Evolutionary conservation across 2,329 filamentous ascomycete species (phyloP), one percentile per base, ranked within the genome.

Genomic region (Ophiostoma tasmaniense): DNA sequence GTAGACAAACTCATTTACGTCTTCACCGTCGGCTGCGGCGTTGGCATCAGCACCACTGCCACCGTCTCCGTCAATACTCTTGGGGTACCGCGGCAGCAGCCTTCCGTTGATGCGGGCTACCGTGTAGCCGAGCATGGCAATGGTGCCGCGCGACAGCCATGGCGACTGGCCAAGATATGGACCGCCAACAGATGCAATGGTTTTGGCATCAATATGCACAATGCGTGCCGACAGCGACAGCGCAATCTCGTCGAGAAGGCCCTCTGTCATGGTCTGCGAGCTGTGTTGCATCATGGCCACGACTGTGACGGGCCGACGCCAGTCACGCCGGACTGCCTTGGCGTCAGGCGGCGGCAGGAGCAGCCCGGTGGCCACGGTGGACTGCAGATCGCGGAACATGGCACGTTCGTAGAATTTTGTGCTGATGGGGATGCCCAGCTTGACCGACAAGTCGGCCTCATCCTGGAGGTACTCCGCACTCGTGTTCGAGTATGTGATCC

Each of bases 151-250:
- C 3, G 79, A 79, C 77, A 79, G 81, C 70, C 85, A 75, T 7
- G 76, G 74, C 8, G 79, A 82, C 74, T 90, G 87, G 4, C 89
- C 89, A 11, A 93, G 78, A 73, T 93, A 92, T 61, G 86, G 83
- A 2, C 89, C 89, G 0, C 89, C 83, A 33, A 95, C 80, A 66
- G 89, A 83, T 2, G 89, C 89, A 67, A 96, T 79, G 74, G 90
- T 89, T 71, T 88, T 85, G 0, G 91, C 87, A 74, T 89, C 85
- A 13, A 96, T 76, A 25, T 85, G 83, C 39, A 95, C 79, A 2
- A 94, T 75, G 72, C 94, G 87, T 2, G 90, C 89, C 7, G 79
- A 80, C 6, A 90, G 79, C 42, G 76, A 72, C 7, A 71, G 72
- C 3, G 76, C 78, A 25, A 77, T 72, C 20, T 76, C 74, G 66